These are phyloP conservation scores for Cryptococcus jaspeensis DNA, from an alignment of 1,284 basidiomycete genomes.

Conservation along the genomic window DNA sequence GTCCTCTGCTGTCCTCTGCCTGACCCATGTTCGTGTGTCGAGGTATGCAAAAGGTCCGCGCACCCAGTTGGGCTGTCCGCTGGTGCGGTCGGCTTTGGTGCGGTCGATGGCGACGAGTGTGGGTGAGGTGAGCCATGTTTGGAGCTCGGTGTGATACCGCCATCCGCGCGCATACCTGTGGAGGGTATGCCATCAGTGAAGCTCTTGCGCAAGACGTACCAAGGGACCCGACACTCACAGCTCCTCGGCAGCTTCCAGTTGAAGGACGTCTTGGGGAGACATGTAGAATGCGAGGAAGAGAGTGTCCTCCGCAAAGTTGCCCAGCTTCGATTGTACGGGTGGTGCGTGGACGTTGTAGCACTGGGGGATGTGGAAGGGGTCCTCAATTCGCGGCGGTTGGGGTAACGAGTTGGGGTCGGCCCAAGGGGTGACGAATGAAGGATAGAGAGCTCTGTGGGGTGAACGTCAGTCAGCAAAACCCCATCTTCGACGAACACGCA, in stretches of 20 bases:
- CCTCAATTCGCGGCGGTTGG: constrained; percentile 41
- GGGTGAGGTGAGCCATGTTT: constrained; percentile 80
- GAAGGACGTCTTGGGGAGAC: constrained; percentile 84
- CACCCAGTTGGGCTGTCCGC: constrained; percentile 26
- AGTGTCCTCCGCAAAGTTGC: constrained; percentile 92
- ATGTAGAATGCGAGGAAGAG: constrained; percentile 99
- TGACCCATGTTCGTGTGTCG: constrained; percentile 43
- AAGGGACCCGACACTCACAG: constrained; percentile 66
- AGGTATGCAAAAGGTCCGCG: constrained; percentile 48
- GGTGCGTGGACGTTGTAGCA: constrained; percentile 95
- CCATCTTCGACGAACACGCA: constrained; percentile 19
- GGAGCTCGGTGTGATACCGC: constrained; percentile 94
- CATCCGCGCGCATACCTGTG: constrained; percentile 89
- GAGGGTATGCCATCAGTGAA: constrained; percentile 2
- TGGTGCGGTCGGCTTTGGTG: constrained; percentile 17
- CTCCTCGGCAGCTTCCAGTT: constrained; percentile 89
- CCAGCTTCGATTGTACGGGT: constrained; percentile 80
- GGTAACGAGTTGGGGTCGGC: constrained; percentile 70
- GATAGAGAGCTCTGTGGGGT: constrained; percentile 72
- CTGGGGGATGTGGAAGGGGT: constrained; percentile 74
- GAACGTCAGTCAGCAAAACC: not conserved
- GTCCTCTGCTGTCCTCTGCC: constrained; percentile 42
- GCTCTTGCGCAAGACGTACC: not conserved
- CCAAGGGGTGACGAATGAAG: constrained; percentile 96
- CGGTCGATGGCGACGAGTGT: constrained; percentile 36